Evolutionary conservation across 257 asterid species (phyloP).

Genomic region (Leonotis leonurus): DNA sequence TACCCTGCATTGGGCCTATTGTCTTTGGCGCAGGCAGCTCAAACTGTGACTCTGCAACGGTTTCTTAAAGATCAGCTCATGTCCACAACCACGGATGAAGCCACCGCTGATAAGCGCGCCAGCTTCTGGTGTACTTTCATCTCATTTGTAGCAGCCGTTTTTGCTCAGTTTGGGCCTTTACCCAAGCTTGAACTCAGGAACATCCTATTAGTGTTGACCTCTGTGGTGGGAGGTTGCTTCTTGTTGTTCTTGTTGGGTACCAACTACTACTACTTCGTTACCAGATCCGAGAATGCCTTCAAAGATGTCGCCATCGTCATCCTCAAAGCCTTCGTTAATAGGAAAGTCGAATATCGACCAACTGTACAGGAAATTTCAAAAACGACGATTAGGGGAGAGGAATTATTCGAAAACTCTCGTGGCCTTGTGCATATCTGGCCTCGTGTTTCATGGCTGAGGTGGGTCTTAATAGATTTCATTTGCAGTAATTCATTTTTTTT

Average conservation of each 20-base stretch:
- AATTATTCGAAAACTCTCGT: background rate
- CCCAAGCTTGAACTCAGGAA: background rate
- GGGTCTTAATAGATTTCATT: too few species aligned
- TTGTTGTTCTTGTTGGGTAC: conserved; percentile 10
- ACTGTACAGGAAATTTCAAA: too few species aligned
- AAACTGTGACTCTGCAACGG: background rate
- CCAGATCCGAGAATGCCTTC: conserved; percentile 2
- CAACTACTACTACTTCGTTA: background rate
- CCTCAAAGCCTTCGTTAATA: background rate
- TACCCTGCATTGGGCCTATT: conserved; percentile 5
- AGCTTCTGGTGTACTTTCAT: background rate
- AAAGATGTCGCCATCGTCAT: conserved; percentile 4
- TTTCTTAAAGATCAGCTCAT: conserved; percentile 25
- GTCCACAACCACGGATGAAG: background rate
- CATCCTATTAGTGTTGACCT: background rate
- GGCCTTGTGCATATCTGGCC: background rate
- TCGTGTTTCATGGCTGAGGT: background rate
- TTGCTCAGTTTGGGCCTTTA: background rate
- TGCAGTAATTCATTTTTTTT: too few species aligned
- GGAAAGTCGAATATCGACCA: background rate
- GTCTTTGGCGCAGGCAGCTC: conserved; percentile 15
- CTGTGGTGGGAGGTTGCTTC: background rate
- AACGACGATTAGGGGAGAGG: too few species aligned
- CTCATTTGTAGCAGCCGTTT: background rate
- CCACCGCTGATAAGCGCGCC: background rate